Evolutionary conservation across 768 basidiomycete species (phyloP).

Genomic region (Hemileccinum impolitum): DNA sequence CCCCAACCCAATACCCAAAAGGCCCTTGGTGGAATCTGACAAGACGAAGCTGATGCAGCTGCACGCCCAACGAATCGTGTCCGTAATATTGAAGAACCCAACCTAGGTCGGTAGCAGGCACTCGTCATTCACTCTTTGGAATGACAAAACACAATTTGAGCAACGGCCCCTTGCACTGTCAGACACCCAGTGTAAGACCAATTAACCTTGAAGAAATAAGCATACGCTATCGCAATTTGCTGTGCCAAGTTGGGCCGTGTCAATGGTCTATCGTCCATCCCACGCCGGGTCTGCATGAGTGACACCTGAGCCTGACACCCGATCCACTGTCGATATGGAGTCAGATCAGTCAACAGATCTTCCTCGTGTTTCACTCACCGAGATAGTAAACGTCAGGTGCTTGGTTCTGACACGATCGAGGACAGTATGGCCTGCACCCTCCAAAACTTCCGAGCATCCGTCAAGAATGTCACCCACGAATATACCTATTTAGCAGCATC

Average conservation of each 20-base stretch:
- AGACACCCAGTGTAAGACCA: no score
- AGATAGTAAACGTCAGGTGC: background rate
- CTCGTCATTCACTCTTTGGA: background rate
- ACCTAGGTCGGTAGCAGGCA: background rate
- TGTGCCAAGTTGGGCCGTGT: background rate
- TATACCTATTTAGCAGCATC: background rate
- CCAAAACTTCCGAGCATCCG: background rate
- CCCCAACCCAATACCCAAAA: background rate
- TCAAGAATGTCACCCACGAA: background rate
- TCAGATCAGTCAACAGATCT: background rate
- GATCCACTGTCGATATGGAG: background rate
- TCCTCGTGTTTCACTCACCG: background rate
- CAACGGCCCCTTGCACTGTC: background rate
- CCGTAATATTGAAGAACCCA: constrained; percentile 2
- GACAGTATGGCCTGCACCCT: background rate
- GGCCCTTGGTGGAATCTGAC: background rate
- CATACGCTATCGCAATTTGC: background rate
- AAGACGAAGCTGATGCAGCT: constrained; percentile 1
- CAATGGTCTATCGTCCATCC: background rate
- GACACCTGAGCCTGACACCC: background rate
- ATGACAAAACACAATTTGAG: background rate
- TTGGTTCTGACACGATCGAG: background rate
- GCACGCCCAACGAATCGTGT: constrained; percentile 2
- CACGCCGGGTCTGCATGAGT: background rate
- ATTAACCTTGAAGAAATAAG: background rate